phyloP scores from a whole-genome alignment of 495 filamentous ascomycete species.

The Hyaloscypha finlandica region DNA sequence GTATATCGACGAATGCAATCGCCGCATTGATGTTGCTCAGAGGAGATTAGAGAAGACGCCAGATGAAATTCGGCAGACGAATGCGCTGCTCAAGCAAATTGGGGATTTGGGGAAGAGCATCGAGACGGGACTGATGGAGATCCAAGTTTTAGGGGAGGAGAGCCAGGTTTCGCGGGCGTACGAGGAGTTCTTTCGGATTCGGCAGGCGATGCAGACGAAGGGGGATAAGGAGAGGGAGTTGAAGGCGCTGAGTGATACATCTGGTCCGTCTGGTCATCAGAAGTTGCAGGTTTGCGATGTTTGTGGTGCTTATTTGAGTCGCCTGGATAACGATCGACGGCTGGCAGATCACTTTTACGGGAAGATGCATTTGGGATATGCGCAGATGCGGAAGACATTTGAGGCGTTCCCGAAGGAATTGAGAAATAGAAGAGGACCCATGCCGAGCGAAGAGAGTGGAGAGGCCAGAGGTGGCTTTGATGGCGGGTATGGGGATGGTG shows the following conservation, averaged over 20 bases:
- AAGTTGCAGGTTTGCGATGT: conserved; percentile 99
- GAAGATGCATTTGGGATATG: conserved; percentile 98
- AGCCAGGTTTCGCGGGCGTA: conserved; percentile 78
- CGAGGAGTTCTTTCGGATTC: conserved; percentile 82
- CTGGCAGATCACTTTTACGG: conserved; percentile 98
- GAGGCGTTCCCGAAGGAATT: conserved; percentile 87
- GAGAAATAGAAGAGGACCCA: conserved; percentile 64
- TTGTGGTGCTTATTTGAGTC: conserved; percentile 87
- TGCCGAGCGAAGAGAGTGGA: conserved; percentile 45
- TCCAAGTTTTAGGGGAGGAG: conserved; percentile 80
- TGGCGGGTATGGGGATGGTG: conserved; percentile 39
- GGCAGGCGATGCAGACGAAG: conserved; percentile 77
- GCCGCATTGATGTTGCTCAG: conserved; percentile 88
- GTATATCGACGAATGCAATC: conserved; percentile 96
- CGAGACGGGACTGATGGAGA: conserved; percentile 79
- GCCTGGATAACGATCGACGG: conserved; percentile 91
- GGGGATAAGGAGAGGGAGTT: conserved; percentile 85
- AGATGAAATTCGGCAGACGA: conserved; percentile 97
- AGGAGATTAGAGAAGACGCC: conserved; percentile 93
- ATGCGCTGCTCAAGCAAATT: conserved; percentile 86
- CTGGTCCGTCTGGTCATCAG: conserved; percentile 90
- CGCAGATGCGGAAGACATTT: conserved; percentile 91
- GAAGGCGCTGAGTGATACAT: conserved; percentile 88
- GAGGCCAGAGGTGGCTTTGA: conserved; percentile 52
- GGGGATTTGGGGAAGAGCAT: conserved; percentile 77